Evolutionary conservation across 1,284 basidiomycete genomes (phyloP).

Genomic region (Boletus smithii): DNA sequence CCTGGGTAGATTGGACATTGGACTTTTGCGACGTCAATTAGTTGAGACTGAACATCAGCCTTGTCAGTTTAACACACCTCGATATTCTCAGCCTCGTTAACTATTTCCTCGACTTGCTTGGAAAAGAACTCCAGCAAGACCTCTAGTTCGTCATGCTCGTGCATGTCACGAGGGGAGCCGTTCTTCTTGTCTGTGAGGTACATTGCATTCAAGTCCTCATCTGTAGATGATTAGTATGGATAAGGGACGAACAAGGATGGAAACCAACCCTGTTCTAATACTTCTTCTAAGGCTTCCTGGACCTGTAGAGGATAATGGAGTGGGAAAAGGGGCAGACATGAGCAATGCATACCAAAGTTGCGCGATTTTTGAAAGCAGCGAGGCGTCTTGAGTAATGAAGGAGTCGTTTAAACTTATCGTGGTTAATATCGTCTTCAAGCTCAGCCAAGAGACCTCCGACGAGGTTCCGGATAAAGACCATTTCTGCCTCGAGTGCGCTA

Average conservation of each 20-base stretch:
- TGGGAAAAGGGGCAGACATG: neutral
- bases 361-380: constrained; percentile 84
- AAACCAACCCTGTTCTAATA: constrained; percentile 76
- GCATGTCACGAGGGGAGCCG: constrained; percentile 49
- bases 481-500: constrained; percentile 89
- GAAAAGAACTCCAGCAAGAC: constrained; percentile 90
- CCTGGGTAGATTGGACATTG: constrained; percentile 94
- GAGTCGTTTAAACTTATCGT: constrained; percentile 86
- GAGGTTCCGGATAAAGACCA: constrained; percentile 85
- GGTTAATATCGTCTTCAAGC: constrained; percentile 90
- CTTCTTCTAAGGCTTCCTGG: constrained; percentile 86
- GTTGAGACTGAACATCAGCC: neutral
- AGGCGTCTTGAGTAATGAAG: constrained; percentile 87
- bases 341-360: constrained; percentile 57
- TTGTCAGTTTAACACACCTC: constrained; percentile 49
- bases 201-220: constrained; percentile 92
- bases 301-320: constrained; percentile 48
- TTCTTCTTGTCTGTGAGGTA: constrained; percentile 82
- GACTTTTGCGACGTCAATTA: constrained; percentile 43
- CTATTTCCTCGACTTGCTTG: constrained; percentile 95
- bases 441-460: constrained; percentile 87
- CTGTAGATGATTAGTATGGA: constrained; percentile 40
- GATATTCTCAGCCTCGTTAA: constrained; percentile 87
- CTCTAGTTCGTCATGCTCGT: constrained; percentile 93
- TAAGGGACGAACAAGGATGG: neutral